These are phyloP conservation scores for Ceratocystis papillata DNA, from an alignment of 2,329 filamentous ascomycete genomes.

Conservation along the genomic window DNA sequence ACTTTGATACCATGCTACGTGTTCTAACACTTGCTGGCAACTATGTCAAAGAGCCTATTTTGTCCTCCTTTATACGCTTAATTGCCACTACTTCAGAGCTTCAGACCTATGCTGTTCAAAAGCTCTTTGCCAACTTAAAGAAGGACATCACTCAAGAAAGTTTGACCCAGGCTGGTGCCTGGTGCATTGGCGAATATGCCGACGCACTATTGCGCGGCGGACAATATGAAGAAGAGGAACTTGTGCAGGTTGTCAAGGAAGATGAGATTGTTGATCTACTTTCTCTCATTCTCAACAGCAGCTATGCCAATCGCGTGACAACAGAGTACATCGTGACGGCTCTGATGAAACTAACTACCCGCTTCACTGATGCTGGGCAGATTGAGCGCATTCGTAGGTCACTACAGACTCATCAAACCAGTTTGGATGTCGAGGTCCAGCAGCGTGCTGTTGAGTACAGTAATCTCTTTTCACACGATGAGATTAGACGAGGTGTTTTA, in stretches of 20 bases:
- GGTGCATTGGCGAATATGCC: slow-evolving; percentile 96
- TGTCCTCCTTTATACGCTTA: slow-evolving; percentile 90
- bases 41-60: slow-evolving; percentile 93
- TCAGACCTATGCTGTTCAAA: slow-evolving; percentile 93
- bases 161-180: slow-evolving; percentile 80
- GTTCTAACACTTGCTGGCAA: slow-evolving; percentile 89
- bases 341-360: slow-evolving; percentile 86
- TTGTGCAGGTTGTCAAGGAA: slow-evolving; percentile 70
- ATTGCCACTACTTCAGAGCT: slow-evolving; percentile 90
- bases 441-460: slow-evolving; percentile 91
- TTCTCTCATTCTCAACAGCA: slow-evolving; percentile 82
- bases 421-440: slow-evolving; percentile 89
- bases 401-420: slow-evolving; percentile 66
- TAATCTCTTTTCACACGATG: slow-evolving; percentile 84
- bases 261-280: slow-evolving; percentile 90
- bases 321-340: slow-evolving; percentile 95
- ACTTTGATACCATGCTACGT: slow-evolving; percentile 93
- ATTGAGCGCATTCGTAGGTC: slow-evolving; percentile 74
- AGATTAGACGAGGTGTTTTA: slow-evolving; percentile 76
- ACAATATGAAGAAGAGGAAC: slow-evolving; percentile 75
- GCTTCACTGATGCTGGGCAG: slow-evolving; percentile 72
- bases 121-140: slow-evolving; percentile 79
- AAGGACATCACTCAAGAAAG: slow-evolving; percentile 98
- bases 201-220: slow-evolving; percentile 81
- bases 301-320: slow-evolving; percentile 79